A percentile compares a stretch with the other conserved stretches of the same genome.
Conservation (phyloP, 768 basidiomycete species). For the Lactarius pseudohatsudake region DNA sequence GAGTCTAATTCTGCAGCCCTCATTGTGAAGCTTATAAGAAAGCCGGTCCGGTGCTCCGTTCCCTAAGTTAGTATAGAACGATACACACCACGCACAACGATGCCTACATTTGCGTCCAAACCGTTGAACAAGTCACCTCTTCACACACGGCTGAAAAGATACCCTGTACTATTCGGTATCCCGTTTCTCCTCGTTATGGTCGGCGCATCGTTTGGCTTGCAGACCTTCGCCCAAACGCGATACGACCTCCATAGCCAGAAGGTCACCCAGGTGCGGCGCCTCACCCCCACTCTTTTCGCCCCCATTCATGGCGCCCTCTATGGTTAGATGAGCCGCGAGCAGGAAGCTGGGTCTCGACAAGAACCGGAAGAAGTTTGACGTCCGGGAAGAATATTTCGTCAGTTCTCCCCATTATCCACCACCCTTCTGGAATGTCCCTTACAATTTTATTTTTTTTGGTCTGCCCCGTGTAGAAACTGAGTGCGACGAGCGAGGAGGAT, state of each 20-base stretch:
- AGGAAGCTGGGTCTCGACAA: conserved; percentile 73
- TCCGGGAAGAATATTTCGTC: conserved; percentile 95
- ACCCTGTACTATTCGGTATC: conserved; percentile 78
- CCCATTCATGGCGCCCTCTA: background rate
- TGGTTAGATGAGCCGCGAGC: conserved; percentile 66
- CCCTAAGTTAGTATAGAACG: background rate
- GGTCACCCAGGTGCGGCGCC: conserved; percentile 56
- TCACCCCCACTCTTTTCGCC: too few relatives aligned
- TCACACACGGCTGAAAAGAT: conserved; percentile 34
- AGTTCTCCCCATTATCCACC: conserved; percentile 38
- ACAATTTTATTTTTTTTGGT: conserved; percentile 1
- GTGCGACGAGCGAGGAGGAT: conserved; percentile 58
- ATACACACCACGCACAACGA: background rate
- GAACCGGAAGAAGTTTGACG: conserved; percentile 80
- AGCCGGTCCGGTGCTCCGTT: conserved; percentile 13
- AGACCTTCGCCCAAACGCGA: conserved; percentile 81
- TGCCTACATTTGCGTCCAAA: conserved; percentile 27
- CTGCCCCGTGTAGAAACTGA: conserved; percentile 54
- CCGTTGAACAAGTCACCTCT: conserved; percentile 21
- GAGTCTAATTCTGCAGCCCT: background rate
- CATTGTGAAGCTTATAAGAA: too few relatives aligned
- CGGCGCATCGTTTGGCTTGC: conserved; percentile 79
- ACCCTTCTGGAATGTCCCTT: background rate
- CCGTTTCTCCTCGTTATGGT: conserved; percentile 88
- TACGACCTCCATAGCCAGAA: conserved; percentile 88